Base-by-base conservation (phyloP, 352 stramenopile genomes). In the Phytopythium sindhum region DNA sequence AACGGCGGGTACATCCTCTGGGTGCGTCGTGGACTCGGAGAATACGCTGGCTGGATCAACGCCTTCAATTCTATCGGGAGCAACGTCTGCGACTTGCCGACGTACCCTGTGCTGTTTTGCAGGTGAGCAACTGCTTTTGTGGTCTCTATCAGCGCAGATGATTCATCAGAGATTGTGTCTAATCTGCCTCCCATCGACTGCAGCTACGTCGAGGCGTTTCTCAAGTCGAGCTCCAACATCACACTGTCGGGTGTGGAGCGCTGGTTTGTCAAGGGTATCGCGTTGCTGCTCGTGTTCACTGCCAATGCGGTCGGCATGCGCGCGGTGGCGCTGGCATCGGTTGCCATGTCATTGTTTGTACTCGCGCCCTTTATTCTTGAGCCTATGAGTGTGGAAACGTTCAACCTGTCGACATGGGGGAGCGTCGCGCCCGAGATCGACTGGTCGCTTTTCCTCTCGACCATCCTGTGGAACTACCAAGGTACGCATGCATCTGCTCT, bases 381-480 rank as follows among this genome's bases (percentile, higher is more conserved):
- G 63, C 86, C 84, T 0, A 57, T 95, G 60, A 88, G 72, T 21
- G 63, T 95, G 19, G 71, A 91, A 39, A 74, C 81, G 28, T 91
- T 91, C 63, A 90, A 93, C 55, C 65, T 89, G 21, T 70, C 81
- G 4, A 91, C 80, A 23, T 93, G 84, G 86, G 81, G 81, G 17
- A 81, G 74, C 37, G 77, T 89, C 9, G 78, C 84, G 19, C 81
- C 82, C 15, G 31, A 80, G 14, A 91, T 93, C 61, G 74, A 93
- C 67, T 93, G 86, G 86, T 91, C 83, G 26, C 56, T 92, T n/a
- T 95, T 95, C 65, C 75, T 93, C 31, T 92, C 83, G 4, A 93
- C 85, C 1, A 92, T 93, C 61, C 65, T 95, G 14, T 95, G 86
- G 86, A 93, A 92, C 64, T 92, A 92, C 55, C 86, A 95, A 81